Conservation (phyloP, 2,329 filamentous ascomycete species). For the Botrytis porri region DNA sequence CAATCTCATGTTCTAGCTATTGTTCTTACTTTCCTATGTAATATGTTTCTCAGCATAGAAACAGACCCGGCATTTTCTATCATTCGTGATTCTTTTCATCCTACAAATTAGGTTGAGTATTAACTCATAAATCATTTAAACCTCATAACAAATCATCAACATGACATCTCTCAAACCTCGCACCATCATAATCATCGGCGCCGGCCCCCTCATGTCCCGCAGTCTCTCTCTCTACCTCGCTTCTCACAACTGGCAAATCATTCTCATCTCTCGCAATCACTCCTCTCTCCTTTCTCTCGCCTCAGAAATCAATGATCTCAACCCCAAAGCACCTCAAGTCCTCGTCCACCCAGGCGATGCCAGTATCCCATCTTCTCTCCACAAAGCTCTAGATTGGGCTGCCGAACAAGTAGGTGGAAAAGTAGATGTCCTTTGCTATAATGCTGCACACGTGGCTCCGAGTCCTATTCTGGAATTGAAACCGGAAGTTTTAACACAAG, state of each 20-base stretch:
- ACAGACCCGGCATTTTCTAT: background rate
- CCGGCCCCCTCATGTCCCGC: conserved; percentile 17
- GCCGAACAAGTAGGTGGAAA: background rate
- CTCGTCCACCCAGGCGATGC: conserved; percentile 10
- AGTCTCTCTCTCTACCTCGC: conserved; percentile 18
- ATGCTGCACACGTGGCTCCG: background rate
- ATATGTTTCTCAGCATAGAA: background rate
- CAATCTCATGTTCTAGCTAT: background rate
- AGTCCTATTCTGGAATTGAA: background rate
- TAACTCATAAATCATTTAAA: background rate
- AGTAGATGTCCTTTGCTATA: conserved; percentile 12
- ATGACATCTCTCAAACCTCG: conserved; percentile 12
- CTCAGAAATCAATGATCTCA: background rate
- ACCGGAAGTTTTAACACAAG: background rate
- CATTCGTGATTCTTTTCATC: background rate
- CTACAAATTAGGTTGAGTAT: background rate
- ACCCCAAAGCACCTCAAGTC: background rate
- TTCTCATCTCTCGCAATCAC: conserved; percentile 4
- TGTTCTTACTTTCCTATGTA: background rate
- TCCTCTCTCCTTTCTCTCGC: background rate
- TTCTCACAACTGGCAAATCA: conserved; percentile 14
- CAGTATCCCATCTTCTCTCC: background rate
- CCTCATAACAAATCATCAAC: background rate
- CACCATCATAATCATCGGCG: conserved; percentile 12
- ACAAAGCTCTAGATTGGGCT: conserved; percentile 10